phyloP scores from a whole-genome alignment of 495 filamentous ascomycete genomes.

The Xylaria telfairii region DNA sequence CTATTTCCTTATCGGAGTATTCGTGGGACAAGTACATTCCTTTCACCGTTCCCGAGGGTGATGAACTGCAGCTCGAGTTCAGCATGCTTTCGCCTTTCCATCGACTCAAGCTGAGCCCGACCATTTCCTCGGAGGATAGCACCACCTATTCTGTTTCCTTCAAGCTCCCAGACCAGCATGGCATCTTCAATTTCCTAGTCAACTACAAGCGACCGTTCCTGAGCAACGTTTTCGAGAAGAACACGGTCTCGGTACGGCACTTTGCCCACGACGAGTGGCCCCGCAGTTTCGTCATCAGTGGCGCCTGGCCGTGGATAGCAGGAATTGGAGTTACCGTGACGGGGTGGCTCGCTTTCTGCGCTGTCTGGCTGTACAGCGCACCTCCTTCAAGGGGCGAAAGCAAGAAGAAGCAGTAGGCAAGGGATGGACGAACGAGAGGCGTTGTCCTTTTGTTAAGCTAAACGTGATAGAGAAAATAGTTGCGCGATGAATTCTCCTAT shows the following conservation, averaged over 20 bases:
- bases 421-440: not conserved
- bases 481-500: slow-evolving; percentile 17
- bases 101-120: slow-evolving; percentile 74
- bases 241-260: slow-evolving; percentile 90
- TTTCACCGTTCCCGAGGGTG: slow-evolving; percentile 69
- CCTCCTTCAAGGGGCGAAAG: slow-evolving; percentile 57
- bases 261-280: slow-evolving; percentile 97
- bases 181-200: slow-evolving; percentile 95
- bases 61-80: slow-evolving; percentile 91
- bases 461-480: slow-evolving; percentile 1
- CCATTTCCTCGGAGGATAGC: slow-evolving; percentile 64
- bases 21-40: slow-evolving; percentile 70
- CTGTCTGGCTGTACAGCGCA: slow-evolving; percentile 87
- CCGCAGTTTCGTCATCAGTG: slow-evolving; percentile 85
- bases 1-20: slow-evolving; percentile 89
- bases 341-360: slow-evolving; percentile 85
- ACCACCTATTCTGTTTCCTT: slow-evolving; percentile 79
- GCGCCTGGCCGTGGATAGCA: slow-evolving; percentile 93
- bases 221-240: slow-evolving; percentile 90
- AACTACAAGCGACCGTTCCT: slow-evolving; percentile 96
- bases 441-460: not conserved
- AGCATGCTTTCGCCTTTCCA: slow-evolving; percentile 99
- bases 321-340: slow-evolving; percentile 83
- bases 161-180: slow-evolving; percentile 91
- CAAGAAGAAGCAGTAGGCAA: slow-evolving; percentile 75